These are phyloP conservation scores for Spinacia oleracea DNA, from an alignment of 179 eudicot species.

Conservation along the genomic window DNA sequence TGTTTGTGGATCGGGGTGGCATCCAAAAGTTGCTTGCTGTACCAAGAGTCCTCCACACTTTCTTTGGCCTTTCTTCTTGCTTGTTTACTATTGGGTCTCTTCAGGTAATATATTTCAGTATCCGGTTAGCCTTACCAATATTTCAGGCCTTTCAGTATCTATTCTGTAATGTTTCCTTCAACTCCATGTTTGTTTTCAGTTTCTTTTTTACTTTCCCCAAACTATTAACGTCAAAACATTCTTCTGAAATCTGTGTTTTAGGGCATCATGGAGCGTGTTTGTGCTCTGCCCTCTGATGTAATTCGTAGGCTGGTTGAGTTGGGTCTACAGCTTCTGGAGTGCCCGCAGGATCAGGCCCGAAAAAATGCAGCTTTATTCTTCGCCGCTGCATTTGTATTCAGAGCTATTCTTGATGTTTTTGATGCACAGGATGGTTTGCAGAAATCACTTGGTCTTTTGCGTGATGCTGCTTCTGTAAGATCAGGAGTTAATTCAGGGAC, in stretches of 20 bases:
- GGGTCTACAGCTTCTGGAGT: constrained; percentile 85
- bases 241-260: constrained; percentile 29
- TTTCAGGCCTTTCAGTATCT: background rate
- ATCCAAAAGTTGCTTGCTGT: constrained; percentile 82
- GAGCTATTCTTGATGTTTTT: constrained; percentile 86
- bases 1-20: constrained; percentile 94
- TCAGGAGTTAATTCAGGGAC: constrained; percentile 78
- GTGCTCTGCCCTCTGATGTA: constrained; percentile 81
- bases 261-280: constrained; percentile 97
- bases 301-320: constrained; percentile 74
- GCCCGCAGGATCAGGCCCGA: constrained; percentile 92
- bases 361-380: constrained; percentile 94
- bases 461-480: constrained; percentile 83
- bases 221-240: background rate
- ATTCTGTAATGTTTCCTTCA: background rate
- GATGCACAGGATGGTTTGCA: constrained; percentile 91
- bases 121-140: background rate
- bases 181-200: background rate
- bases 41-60: constrained; percentile 73
- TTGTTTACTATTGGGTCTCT: constrained; percentile 92
- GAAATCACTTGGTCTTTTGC: constrained; percentile 61
- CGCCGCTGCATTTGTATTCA: constrained; percentile 88
- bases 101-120: constrained; percentile 55
- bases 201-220: background rate
- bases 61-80: constrained; percentile 86